These are phyloP conservation scores for Rugonectria rugulosa DNA, from an alignment of 2,329 filamentous ascomycete genomes.

Conservation along the genomic window DNA sequence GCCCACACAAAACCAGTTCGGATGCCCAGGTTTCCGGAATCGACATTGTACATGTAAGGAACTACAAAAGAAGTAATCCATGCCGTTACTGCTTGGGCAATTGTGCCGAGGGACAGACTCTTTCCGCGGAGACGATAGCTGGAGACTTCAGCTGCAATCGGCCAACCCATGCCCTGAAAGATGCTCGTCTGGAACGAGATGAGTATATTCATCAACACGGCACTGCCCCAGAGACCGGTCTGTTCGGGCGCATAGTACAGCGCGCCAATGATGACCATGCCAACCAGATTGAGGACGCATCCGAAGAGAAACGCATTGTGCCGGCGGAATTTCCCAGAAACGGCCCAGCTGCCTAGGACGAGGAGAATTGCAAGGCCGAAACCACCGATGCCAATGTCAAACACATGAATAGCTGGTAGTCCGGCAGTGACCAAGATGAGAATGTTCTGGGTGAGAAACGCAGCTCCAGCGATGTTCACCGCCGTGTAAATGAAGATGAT, in stretches of 20 bases:
- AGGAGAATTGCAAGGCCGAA: slow-evolving; percentile 12
- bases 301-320: slow-evolving; percentile 16
- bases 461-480: slow-evolving; percentile 10
- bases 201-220: slow-evolving; percentile 16
- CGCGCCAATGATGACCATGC: slow-evolving; percentile 11
- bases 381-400: slow-evolving; percentile 17
- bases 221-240: slow-evolving; percentile 12
- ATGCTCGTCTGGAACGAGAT: slow-evolving; percentile 19
- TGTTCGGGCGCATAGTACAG: slow-evolving; percentile 17
- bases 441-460: slow-evolving; percentile 18
- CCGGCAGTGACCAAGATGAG: slow-evolving; percentile 18
- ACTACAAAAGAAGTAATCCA: slow-evolving; percentile 15
- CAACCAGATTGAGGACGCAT: slow-evolving; percentile 8
- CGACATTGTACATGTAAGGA: slow-evolving; percentile 19
- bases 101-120: slow-evolving; percentile 12
- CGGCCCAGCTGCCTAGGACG: slow-evolving; percentile 4
- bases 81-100: slow-evolving; percentile 6
- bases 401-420: slow-evolving; percentile 13
- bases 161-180: slow-evolving; percentile 18
- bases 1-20: slow-evolving; percentile 18
- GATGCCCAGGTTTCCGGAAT: slow-evolving; percentile 13
- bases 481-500: slow-evolving; percentile 16
- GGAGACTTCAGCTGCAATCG: slow-evolving; percentile 14
- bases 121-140: slow-evolving; percentile 16
- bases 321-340: slow-evolving; percentile 8